Percentiles rank a stretch among this genome's conserved stretches.
Evolutionary conservation across 2,329 filamentous ascomycete species (phyloP).

Genomic region (Thelonectria olida): DNA sequence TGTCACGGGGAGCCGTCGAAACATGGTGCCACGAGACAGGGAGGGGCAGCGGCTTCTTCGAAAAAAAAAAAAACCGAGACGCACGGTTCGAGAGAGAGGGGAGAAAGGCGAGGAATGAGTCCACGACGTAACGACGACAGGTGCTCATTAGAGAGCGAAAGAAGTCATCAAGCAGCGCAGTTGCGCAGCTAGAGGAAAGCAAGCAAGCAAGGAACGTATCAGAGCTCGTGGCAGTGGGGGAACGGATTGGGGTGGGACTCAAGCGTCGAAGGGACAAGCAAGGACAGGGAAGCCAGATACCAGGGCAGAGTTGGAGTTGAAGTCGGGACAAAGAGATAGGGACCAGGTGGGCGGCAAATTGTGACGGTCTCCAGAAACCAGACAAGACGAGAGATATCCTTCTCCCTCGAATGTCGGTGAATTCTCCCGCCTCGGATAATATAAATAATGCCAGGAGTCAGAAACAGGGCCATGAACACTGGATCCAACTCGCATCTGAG

Average conservation of each 20-base stretch:
- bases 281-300: constrained; percentile 7
- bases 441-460: background rate
- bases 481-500: background rate
- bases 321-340: background rate
- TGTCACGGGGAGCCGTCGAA: constrained; percentile 4
- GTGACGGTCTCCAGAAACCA: background rate
- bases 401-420: background rate
- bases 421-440: background rate
- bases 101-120: background rate
- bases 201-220: constrained; percentile 4
- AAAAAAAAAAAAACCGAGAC: background rate
- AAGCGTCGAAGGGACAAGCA: background rate
- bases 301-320: background rate
- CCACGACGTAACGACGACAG: too few relatives aligned
- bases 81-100: background rate
- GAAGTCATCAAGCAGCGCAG: too few relatives aligned
- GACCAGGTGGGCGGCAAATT: background rate
- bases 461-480: background rate
- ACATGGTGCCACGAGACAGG: constrained; percentile 14
- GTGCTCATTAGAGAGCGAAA: too few relatives aligned
- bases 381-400: background rate
- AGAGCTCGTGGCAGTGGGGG: constrained; percentile 23
- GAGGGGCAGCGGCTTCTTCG: background rate
- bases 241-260: constrained; percentile 8
- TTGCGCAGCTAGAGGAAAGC: background rate